Conservation (phyloP, 108 stramenopile genomes). For the Skeletonema marinoi region DNA sequence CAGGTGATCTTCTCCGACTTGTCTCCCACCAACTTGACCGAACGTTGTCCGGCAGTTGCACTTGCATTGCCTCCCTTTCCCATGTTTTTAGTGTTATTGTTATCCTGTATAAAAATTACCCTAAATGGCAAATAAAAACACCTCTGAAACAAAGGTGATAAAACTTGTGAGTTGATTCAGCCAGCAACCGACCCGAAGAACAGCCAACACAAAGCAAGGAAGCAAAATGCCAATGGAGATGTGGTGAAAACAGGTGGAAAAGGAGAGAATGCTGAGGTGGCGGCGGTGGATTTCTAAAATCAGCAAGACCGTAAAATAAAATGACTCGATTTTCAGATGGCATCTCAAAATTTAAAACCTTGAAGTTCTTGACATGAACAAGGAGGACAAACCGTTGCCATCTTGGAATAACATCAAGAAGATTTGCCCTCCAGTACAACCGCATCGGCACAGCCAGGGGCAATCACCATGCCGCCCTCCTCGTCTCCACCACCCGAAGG, state of each 20-base stretch:
- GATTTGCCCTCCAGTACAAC: too few species aligned
- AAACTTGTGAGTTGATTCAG: neutral
- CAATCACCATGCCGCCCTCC: neutral
- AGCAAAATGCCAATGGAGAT: neutral
- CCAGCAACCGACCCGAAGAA: neutral
- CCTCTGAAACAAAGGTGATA: neutral
- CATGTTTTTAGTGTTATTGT: slow-evolving; percentile 51
- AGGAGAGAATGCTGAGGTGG: neutral
- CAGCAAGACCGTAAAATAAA: too few species aligned
- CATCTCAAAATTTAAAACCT: too few species aligned
- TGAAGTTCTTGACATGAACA: too few species aligned
- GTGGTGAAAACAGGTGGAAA: neutral
- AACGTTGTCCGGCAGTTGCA: slow-evolving; percentile 16
- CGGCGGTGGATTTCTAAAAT: too few species aligned
- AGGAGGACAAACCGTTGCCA: too few species aligned
- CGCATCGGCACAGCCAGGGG: too few species aligned
- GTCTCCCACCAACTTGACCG: slow-evolving; percentile 29
- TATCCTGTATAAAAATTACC: neutral
- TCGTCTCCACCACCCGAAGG: neutral
- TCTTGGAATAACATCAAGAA: too few species aligned
- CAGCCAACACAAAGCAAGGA: too few species aligned
- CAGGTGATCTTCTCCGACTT: slow-evolving; percentile 82
- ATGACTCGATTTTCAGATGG: too few species aligned
- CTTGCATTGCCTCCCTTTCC: slow-evolving; percentile 88
- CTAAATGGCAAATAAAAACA: neutral